Conservation (phyloP, 257 asterid species). For the Ilex asprella region DNA sequence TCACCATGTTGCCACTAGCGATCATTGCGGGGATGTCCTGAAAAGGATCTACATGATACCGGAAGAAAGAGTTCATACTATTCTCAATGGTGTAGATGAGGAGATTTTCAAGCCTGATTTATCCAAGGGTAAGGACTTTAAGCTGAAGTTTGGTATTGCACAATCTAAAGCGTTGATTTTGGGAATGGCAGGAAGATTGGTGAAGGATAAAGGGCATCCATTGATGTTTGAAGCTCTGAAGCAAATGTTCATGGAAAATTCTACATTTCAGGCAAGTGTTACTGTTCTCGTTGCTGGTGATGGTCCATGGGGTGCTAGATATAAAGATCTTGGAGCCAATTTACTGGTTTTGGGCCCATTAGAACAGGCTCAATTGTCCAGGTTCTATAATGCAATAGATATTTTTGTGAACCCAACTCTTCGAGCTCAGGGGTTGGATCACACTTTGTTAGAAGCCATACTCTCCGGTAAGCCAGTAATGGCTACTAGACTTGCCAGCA, state of each 20-base stretch:
- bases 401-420: constrained; percentile 66
- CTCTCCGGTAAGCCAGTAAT: constrained; percentile 63
- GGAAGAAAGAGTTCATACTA: constrained; percentile 55
- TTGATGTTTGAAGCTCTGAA: constrained; percentile 52
- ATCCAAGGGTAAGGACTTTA: constrained; percentile 11
- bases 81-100: constrained; percentile 47
- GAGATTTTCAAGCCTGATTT: constrained; percentile 38
- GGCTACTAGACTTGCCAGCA: constrained; percentile 68
- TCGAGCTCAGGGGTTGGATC: constrained; percentile 77
- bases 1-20: constrained; percentile 75
- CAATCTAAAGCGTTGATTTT: constrained; percentile 31
- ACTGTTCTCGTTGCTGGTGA: constrained; percentile 64
- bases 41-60: constrained; percentile 69
- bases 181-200: constrained; percentile 76
- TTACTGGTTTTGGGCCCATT: constrained; percentile 52
- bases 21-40: constrained; percentile 67
- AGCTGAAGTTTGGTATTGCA: constrained; percentile 10
- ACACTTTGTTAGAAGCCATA: constrained; percentile 65
- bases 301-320: constrained; percentile 72
- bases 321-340: constrained; percentile 47
- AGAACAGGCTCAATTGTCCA: constrained; percentile 39
- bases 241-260: constrained; percentile 45
- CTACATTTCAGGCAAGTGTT: constrained; percentile 32
- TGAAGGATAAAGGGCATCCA: constrained; percentile 79
- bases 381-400: constrained; percentile 53